Conservation (phyloP, 495 filamentous ascomycete species). For the Bacidia gigantensis region DNA sequence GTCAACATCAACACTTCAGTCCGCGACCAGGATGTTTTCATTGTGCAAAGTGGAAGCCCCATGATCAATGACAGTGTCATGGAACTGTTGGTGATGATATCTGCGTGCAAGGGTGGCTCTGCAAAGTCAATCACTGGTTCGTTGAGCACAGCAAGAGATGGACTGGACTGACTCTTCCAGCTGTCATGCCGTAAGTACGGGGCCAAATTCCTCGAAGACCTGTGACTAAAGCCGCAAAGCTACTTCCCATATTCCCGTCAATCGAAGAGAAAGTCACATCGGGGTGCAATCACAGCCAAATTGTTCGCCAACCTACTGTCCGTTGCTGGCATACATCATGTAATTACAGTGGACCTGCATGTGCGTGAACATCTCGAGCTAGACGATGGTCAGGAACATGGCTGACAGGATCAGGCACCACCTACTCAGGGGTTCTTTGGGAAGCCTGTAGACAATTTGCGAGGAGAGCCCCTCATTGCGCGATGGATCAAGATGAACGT, state of each 20-base stretch:
- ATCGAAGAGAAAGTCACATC: slow-evolving; percentile 97
- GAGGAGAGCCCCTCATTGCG: slow-evolving; percentile 90
- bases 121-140: slow-evolving; percentile 93
- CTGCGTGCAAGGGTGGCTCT: slow-evolving; percentile 93
- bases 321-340: slow-evolving; percentile 90
- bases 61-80: slow-evolving; percentile 98
- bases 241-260: slow-evolving; percentile 98
- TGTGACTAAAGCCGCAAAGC: slow-evolving; percentile 35
- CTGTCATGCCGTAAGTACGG: slow-evolving; percentile 71
- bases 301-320: slow-evolving; percentile 92
- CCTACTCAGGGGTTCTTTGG: slow-evolving; percentile 99
- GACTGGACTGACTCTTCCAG: slow-evolving; percentile 34
- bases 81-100: slow-evolving; percentile 98
- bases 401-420: slow-evolving; percentile 39
- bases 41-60: slow-evolving; percentile 90
- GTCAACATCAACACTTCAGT: slow-evolving; percentile 89
- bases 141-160: slow-evolving; percentile 15
- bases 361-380: slow-evolving; percentile 27
- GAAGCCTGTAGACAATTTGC: slow-evolving; percentile 93
- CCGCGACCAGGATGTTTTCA: slow-evolving; percentile 96
- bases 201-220: no score
- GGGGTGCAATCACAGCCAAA: slow-evolving; percentile 89
- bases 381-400: not conserved
- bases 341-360: slow-evolving; percentile 93
- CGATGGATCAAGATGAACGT: slow-evolving; percentile 90